Evolutionary conservation across 257 asterid species (phyloP).

Genomic region (Rubia yunnanensis): DNA sequence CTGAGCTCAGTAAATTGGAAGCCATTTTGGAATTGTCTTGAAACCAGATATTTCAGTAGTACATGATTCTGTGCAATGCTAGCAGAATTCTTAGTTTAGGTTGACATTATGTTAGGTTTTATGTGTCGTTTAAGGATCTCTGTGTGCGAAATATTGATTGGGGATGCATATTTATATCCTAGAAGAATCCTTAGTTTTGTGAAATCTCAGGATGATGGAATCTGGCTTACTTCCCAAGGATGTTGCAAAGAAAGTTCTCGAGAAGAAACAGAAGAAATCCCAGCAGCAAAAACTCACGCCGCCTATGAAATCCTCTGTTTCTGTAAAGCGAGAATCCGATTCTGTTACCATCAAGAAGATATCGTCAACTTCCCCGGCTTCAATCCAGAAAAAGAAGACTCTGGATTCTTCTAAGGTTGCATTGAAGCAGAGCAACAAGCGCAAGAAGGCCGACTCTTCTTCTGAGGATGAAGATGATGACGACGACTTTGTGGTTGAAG

Average conservation of each 20-base stretch:
- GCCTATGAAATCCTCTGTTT: conserved; percentile 49
- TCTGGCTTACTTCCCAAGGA: conserved; percentile 78
- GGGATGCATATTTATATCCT: not conserved
- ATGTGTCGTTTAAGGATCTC: not conserved
- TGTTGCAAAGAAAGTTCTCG: conserved; percentile 58
- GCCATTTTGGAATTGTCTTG: not conserved
- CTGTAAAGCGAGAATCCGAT: conserved; percentile 38
- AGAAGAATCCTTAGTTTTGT: not conserved
- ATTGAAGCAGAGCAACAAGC: conserved; percentile 42
- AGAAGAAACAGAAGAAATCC: conserved; percentile 48
- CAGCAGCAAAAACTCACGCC: conserved; percentile 58
- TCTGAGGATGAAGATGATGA: conserved; percentile 44
- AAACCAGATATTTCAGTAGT: not conserved
- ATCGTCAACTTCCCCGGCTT: conserved; percentile 23
- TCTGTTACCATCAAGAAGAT: conserved; percentile 28
- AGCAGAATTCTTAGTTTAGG: not conserved
- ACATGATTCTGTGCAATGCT: not conserved
- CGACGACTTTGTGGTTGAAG: conserved; percentile 28
- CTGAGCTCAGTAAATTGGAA: not conserved
- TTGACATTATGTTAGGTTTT: not conserved
- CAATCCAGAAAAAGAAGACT: conserved; percentile 39
- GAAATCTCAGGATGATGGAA: conserved; percentile 84
- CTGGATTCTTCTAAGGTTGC: conserved; percentile 31
- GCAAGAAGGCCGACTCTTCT: conserved; percentile 33
- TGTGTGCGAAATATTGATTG: not conserved